Percentiles rank a stretch among this genome's conserved stretches.
Evolutionary conservation across 768 basidiomycete genomes (phyloP).

Genomic region (Asterophora lycoperdoides): DNA sequence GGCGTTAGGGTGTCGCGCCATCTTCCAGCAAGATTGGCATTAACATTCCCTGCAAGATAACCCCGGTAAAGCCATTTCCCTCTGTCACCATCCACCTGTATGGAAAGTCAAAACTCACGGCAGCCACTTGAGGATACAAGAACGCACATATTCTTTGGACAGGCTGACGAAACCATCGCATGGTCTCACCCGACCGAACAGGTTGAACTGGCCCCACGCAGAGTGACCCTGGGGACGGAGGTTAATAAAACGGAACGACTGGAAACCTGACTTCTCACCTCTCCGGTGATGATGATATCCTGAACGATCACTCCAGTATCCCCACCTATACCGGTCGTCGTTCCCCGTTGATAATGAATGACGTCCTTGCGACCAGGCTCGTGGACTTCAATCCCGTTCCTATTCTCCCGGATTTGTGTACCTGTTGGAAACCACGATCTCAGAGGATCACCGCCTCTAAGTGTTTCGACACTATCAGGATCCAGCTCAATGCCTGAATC

Average conservation of each 20-base stretch:
- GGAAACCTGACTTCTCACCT: slow-evolving; percentile 42
- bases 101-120: neutral
- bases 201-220: slow-evolving; percentile 83
- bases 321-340: slow-evolving; percentile 7
- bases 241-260: neutral
- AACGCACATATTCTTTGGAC: slow-evolving; percentile 78
- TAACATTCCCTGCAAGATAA: slow-evolving; percentile 65
- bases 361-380: slow-evolving; percentile 36
- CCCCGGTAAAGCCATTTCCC: slow-evolving; percentile 87
- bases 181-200: slow-evolving; percentile 75
- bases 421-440: slow-evolving; percentile 57
- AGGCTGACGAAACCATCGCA: slow-evolving; percentile 79
- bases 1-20: slow-evolving; percentile 85
- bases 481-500: slow-evolving; percentile 33
- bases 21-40: slow-evolving; percentile 74
- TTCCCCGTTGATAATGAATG: slow-evolving; percentile 29
- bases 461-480: slow-evolving; percentile 27
- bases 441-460: slow-evolving; percentile 58
- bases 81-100: slow-evolving; percentile 62
- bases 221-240: slow-evolving; percentile 66
- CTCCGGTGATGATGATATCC: slow-evolving; percentile 72
- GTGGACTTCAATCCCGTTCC: slow-evolving; percentile 43
- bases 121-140: slow-evolving; percentile 4
- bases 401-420: slow-evolving; percentile 44
- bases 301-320: slow-evolving; percentile 26